Conservation (phyloP, 1,139 yeast species). For the Taphrina deformans region DNA sequence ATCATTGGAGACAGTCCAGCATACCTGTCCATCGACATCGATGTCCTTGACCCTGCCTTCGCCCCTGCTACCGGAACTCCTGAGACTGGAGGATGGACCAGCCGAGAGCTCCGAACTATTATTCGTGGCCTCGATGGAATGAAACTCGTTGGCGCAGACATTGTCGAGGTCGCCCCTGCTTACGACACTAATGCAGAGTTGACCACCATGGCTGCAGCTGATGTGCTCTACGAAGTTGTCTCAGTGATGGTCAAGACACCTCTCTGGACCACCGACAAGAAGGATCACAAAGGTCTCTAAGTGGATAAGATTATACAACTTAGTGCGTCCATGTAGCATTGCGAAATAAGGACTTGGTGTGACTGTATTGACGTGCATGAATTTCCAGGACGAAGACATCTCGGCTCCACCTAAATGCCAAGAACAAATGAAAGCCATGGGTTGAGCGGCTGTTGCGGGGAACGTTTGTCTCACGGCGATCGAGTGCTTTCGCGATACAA, state of each 20-base stretch:
- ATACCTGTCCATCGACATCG: constrained; percentile 72
- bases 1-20: constrained; percentile 65
- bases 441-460: too few relatives aligned
- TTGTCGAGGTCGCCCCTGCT: constrained; percentile 76
- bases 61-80: constrained; percentile 85
- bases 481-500: too few relatives aligned
- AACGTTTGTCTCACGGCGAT: too few relatives aligned
- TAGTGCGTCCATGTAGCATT: too few relatives aligned
- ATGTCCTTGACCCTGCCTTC: constrained; percentile 73
- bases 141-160: constrained; percentile 71
- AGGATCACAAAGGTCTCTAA: constrained; percentile 4
- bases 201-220: constrained; percentile 76
- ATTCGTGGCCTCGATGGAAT: constrained; percentile 60
- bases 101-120: constrained; percentile 67
- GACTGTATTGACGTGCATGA: too few relatives aligned
- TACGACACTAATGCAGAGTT: constrained; percentile 64
- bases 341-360: too few relatives aligned
- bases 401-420: too few relatives aligned
- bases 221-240: constrained; percentile 65
- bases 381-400: too few relatives aligned
- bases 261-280: not conserved
- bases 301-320: too few relatives aligned
- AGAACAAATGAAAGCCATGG: too few relatives aligned
- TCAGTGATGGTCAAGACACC: constrained; percentile 65
- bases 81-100: constrained; percentile 77